Evolutionary conservation across 2,329 filamentous ascomycete species (phyloP).

Genomic region (Sphaerostilbella broomeana): DNA sequence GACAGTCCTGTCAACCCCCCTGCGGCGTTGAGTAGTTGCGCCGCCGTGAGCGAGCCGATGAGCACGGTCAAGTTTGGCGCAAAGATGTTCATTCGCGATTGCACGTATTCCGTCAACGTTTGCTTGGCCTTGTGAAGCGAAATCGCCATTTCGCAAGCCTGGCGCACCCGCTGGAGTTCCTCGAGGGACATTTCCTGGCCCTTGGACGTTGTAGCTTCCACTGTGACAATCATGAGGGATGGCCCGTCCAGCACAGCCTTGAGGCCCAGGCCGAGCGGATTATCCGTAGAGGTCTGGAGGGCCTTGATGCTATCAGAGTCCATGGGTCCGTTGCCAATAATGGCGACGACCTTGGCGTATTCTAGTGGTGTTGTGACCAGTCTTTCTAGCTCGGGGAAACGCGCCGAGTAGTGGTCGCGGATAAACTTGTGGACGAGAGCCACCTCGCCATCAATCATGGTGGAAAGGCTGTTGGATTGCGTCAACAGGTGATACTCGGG

Average conservation of each 20-base stretch:
- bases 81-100: slow-evolving; percentile 94
- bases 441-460: slow-evolving; percentile 88
- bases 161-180: slow-evolving; percentile 66
- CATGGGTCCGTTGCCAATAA: slow-evolving; percentile 87
- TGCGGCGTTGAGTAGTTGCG: slow-evolving; percentile 91
- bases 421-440: slow-evolving; percentile 93
- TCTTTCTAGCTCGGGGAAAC: slow-evolving; percentile 87
- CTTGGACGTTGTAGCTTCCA: slow-evolving; percentile 86
- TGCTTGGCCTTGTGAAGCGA: slow-evolving; percentile 80
- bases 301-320: slow-evolving; percentile 73
- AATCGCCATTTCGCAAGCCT: slow-evolving; percentile 84
- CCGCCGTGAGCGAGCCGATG: slow-evolving; percentile 86
- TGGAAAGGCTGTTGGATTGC: slow-evolving; percentile 82
- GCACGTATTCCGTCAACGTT: slow-evolving; percentile 84
- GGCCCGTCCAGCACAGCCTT: slow-evolving; percentile 80
- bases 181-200: slow-evolving; percentile 69
- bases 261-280: slow-evolving; percentile 68
- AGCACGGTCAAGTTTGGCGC: slow-evolving; percentile 88
- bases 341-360: slow-evolving; percentile 90
- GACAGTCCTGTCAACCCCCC: slow-evolving; percentile 83
- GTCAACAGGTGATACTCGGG: slow-evolving; percentile 85
- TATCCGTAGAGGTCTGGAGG: slow-evolving; percentile 69
- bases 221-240: slow-evolving; percentile 88
- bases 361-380: slow-evolving; percentile 88
- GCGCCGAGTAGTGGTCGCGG: slow-evolving; percentile 86